These are phyloP conservation scores for Globisporangium ultimum DNA, from an alignment of 352 stramenopile genomes.

Conservation along the genomic window DNA sequence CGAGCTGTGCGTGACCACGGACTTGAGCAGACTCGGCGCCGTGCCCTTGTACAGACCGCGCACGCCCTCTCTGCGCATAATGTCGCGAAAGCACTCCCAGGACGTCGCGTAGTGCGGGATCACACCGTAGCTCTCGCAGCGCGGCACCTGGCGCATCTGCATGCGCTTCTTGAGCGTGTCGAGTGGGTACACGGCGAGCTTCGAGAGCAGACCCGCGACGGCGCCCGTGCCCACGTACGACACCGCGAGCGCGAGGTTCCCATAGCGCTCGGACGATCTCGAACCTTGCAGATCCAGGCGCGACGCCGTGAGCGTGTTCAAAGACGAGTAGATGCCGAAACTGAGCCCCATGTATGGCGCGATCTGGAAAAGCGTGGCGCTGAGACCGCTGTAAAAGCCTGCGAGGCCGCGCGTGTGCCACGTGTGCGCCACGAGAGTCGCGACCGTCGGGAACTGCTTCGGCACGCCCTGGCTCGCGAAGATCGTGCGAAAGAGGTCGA, in stretches of 20 bases:
- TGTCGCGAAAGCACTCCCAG: conserved; percentile 54
- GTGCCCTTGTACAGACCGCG: conserved; percentile 80
- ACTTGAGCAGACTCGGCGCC: conserved; percentile 74
- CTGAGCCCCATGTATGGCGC: conserved; percentile 95
- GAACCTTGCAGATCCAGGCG: conserved; percentile 14
- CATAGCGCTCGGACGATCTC: conserved; percentile 11
- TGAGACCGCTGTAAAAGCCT: conserved; percentile 90
- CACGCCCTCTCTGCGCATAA: conserved; percentile 61
- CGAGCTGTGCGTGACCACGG: conserved; percentile 67
- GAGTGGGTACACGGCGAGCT: conserved; percentile 92
- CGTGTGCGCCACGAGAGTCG: conserved; percentile 67
- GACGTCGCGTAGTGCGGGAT: conserved; percentile 67
- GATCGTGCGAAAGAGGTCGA: conserved; percentile 93
- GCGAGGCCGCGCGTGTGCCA: conserved; percentile 63
- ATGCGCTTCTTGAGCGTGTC: conserved; percentile 97
- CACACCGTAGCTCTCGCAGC: conserved; percentile 53
- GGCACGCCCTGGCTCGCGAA: conserved; percentile 90
- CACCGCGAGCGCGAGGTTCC: conserved; percentile 26
- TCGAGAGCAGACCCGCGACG: conserved; percentile 87
- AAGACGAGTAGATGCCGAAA: conserved; percentile 90
- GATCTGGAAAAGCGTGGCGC: conserved; percentile 89
- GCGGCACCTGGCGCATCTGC: conserved; percentile 83
- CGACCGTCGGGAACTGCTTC: conserved; percentile 78
- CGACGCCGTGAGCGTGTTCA: conserved; percentile 37
- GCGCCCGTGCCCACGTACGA: conserved; percentile 78